Base-by-base conservation (phyloP, 2,329 filamentous ascomycete genomes). In the Aureobasidium sp. region DNA sequence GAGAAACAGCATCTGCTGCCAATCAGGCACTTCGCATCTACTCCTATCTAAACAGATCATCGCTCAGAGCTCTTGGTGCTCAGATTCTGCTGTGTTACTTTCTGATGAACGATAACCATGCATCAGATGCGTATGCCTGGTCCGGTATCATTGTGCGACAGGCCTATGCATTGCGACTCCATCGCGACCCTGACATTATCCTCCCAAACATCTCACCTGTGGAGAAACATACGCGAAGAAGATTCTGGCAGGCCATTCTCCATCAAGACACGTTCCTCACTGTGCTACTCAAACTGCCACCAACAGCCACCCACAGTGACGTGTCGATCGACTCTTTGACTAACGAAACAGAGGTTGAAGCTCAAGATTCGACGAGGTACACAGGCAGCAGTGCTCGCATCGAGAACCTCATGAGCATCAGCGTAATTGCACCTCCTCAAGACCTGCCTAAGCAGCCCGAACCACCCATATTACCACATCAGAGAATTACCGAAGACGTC, bases 1-100 rank as follows among this genome's bases (percentile, higher is more conserved):
- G 2, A 40, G 17, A 5, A 22, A 31, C 19, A 65, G 64, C 64
- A 17, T 91, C 88, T 7, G 89, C 89, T 5, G 86, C 87, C 49
- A 90, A 92, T 67, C 89, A 92, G 73, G 85, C 89, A 0, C 74
- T 93, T 47, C 82, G 89, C 2, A 82, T 91, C 69, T 87, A 85
- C 62, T 90, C 87, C 0, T 93, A 91, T 68, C 79, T 92, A 3
- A 91, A 88, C 71, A 85, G 84, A 48, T 87, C 88, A 1, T 89
- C 87, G 0, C 79, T 91, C 54, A 79, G 85, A 27, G 89, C 88
- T 1, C 84, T 92, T 35, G 88, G 91, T 72, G 85, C 89, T 48
- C 92, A 92, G 88, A 86, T 91, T 0, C 75, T 93, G n/a, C 85
- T 91, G 63, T 86, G 85, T 0, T 92, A 92, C 70, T 93, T 93